A percentile compares a stretch with the other conserved stretches of the same genome.
These are phyloP conservation scores for Cairneyella variabilis DNA, from an alignment of 495 filamentous ascomycete genomes.

Conservation along the genomic window DNA sequence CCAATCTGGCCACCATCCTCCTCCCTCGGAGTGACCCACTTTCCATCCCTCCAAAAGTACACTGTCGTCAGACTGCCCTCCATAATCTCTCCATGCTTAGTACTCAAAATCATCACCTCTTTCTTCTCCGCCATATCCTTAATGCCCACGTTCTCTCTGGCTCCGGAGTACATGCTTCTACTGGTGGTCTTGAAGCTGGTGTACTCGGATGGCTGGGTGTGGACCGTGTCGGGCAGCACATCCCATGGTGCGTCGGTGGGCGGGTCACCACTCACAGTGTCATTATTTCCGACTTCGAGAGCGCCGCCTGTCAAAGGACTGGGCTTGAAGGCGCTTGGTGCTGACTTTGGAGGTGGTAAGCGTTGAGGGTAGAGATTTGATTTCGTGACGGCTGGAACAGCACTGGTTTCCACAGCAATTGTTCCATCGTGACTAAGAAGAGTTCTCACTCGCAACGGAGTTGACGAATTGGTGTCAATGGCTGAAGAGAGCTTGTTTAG, in stretches of 20 bases:
- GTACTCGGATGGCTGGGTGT: constrained; percentile 53
- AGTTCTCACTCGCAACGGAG: constrained; percentile 46
- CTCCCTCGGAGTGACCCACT: constrained; percentile 64
- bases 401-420: constrained; percentile 44
- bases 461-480: constrained; percentile 15
- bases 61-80: constrained; percentile 81
- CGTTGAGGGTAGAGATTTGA: constrained; percentile 48
- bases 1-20: constrained; percentile 74
- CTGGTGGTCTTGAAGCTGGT: constrained; percentile 75
- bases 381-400: constrained; percentile 45
- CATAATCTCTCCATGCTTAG: constrained; percentile 61
- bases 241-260: constrained; percentile 32
- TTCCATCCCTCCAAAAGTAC: constrained; percentile 66
- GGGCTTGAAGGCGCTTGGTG: constrained; percentile 1
- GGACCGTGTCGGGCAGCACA: constrained; percentile 52
- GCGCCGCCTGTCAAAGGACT: constrained; percentile 23
- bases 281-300: constrained; percentile 7
- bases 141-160: constrained; percentile 55
- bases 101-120: constrained; percentile 75
- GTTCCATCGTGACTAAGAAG: constrained; percentile 46
- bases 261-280: constrained; percentile 25
- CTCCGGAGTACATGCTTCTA: constrained; percentile 61
- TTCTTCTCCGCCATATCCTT: constrained; percentile 41
- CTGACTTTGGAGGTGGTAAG: constrained; percentile 16
- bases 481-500: constrained; percentile 13